These are phyloP conservation scores for Mycena capillaripes DNA, from an alignment of 768 basidiomycete species.

Conservation along the genomic window DNA sequence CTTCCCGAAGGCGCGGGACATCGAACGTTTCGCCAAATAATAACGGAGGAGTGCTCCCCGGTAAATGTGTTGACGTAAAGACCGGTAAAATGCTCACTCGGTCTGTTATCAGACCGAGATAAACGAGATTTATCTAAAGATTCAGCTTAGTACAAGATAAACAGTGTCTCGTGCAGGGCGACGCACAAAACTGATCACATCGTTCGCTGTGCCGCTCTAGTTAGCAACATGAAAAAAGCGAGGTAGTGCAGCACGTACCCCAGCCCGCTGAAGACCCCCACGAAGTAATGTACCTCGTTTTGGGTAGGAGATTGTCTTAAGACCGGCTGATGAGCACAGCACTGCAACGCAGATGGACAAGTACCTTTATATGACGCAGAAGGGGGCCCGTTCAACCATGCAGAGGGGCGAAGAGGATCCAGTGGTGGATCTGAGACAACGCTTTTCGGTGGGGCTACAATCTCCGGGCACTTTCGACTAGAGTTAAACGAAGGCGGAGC, in stretches of 20 bases:
- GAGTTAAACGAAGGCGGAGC: neutral
- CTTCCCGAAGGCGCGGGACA: slow-evolving; percentile 45
- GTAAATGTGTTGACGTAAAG: slow-evolving; percentile 47
- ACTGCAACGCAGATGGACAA: slow-evolving; percentile 40
- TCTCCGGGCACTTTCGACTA: neutral
- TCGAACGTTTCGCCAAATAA: slow-evolving; percentile 53
- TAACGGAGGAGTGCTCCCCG: slow-evolving; percentile 35
- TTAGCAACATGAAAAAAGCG: slow-evolving; percentile 11
- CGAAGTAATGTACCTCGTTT: slow-evolving; percentile 54
- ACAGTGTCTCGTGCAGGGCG: neutral
- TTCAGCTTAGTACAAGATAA: neutral
- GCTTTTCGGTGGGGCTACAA: neutral
- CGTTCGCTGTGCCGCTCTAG: slow-evolving; percentile 30
- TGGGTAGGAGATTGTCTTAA: slow-evolving; percentile 33
- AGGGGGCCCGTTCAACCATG: slow-evolving; percentile 14
- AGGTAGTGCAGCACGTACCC: slow-evolving; percentile 21
- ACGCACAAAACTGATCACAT: slow-evolving; percentile 31
- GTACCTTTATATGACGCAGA: slow-evolving; percentile 19
- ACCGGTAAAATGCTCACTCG: slow-evolving; percentile 52
- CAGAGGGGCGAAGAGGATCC: slow-evolving; percentile 9
- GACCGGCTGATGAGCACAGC: slow-evolving; percentile 47
- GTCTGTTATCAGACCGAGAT: slow-evolving; percentile 50
- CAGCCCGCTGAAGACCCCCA: slow-evolving; percentile 56
- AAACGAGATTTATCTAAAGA: slow-evolving; percentile 51
- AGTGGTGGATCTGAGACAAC: neutral